Base-by-base conservation (phyloP, 345 rosid genomes). In the Eucalyptus sideroxylon region DNA sequence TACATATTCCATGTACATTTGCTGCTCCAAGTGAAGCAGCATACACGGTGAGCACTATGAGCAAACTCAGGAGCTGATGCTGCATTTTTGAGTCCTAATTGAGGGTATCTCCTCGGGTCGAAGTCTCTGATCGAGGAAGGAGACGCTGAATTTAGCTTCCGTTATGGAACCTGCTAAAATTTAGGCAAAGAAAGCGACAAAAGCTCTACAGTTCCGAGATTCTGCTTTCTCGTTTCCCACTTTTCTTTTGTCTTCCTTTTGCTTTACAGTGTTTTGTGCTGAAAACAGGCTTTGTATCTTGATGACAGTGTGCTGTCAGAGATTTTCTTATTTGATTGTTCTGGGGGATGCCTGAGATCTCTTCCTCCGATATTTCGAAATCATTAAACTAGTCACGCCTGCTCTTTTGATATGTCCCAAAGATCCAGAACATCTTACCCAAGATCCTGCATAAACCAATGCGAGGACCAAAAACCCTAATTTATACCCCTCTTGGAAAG, bases 1-100 rank as follows among this genome's bases (percentile, higher is more conserved):
- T 77, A 91, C 96, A 95, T n/a, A 44, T 85, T 88, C 86, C 89
- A 17, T 50, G 89, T 65, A 34, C 83, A 37, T 72, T 19, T 72
- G 83, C 83, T 83, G 90, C 45, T 72, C 83, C 45, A 72, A 72
- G 83, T 37, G 45, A 72, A 37, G 83, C 60, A 49, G 72, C 11
- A 55, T 44, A 62, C 56, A 87, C 86, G 59, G 90, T 87, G 69
- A 92, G 69, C 34, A 87, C 60, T 19, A 94, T 85, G 42, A 91
- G 72, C 50, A 91, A 24, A 87, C 90, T 88, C 21, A 89, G 87
- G 87, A 92, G 88, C 87, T 69, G 86, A 86, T 12, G 16, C 53
- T 87, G 92, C 95, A 93, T 94, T 90, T 90, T 42, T 59, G 92
- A 92, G 89, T 88, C 92, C 93, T 90, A 89, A 89, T 89, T 65